Evolutionary conservation across 805 yeast genomes (phyloP).

Genomic region (Wickerhamiella bombiphila): DNA sequence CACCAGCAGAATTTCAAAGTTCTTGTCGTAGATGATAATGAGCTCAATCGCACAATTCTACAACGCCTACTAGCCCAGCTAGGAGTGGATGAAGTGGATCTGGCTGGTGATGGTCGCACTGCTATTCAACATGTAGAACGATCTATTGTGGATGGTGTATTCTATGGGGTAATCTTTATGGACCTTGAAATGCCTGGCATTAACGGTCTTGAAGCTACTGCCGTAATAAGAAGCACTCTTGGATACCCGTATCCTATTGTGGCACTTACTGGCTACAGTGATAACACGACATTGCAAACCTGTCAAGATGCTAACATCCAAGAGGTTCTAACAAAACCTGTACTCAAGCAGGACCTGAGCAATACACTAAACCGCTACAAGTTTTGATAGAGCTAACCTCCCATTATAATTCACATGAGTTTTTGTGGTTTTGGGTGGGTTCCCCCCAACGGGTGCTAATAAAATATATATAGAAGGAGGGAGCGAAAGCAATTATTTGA

Average conservation of each 20-base stretch:
- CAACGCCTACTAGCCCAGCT: conserved; percentile 68
- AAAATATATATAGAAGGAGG: background rate
- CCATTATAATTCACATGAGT: background rate
- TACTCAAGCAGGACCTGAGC: conserved; percentile 29
- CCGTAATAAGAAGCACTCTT: conserved; percentile 45
- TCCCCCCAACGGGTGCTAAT: background rate
- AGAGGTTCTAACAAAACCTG: conserved; percentile 77
- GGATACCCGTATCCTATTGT: conserved; percentile 64
- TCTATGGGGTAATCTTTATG: conserved; percentile 19
- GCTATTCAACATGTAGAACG: conserved; percentile 58
- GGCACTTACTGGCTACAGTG: conserved; percentile 87
- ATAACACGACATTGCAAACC: conserved; percentile 64
- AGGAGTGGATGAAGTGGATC: conserved; percentile 51
- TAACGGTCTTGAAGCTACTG: conserved; percentile 22
- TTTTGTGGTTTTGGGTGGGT: background rate
- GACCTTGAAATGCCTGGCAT: conserved; percentile 21
- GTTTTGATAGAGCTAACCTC: background rate
- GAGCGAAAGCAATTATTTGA: conserved; percentile 45
- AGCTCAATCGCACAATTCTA: conserved; percentile 86
- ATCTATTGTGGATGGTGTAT: conserved; percentile 28
- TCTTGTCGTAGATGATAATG: conserved; percentile 79
- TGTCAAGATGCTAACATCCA: conserved; percentile 76
- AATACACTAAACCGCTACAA: conserved; percentile 3
- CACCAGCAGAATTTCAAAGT: conserved; percentile 25
- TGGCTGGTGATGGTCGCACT: conserved; percentile 80